Base-by-base conservation (phyloP, 2,329 filamentous ascomycete genomes). In the Chaetomium sp. region DNA sequence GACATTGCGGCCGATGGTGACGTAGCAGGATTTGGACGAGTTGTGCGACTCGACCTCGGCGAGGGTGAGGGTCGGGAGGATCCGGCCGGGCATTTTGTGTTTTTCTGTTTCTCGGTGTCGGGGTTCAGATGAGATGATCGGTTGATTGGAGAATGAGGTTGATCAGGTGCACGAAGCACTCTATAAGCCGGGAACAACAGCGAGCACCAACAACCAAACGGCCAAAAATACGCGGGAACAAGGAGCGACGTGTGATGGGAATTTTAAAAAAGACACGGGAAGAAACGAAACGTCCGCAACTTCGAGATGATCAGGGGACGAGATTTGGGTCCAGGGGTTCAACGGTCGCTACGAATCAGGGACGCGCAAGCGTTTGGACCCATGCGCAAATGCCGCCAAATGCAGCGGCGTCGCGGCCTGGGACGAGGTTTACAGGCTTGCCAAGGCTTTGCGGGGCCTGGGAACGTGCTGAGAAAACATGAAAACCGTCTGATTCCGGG, bases 1-100 rank as follows among this genome's bases (percentile, higher is more conserved):
- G 64, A 99, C 92, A 65, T 92, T 95, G 56, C 81, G 80, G 60
- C 90, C 91, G 53, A 96, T 79, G 3, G 89, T 94, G 64, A 99
- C 91, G 77, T 91, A 99, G 77, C 92, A 97, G 49, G 90, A 95
- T 68, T 90, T 82, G 49, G 76, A 75, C 47, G 82, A 86, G 70
- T 88, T 92, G 72, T 95, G 91, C 64, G 84, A 77, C 71, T 86
- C 84, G 67, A 99, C 85, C 70, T 99, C 89, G 63, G 86, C 82
- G 64, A 79, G 79, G 49, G 89, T 86, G 68, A 97, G 86, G 34
- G 87, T 92, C 55, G 92, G 92, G 49, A 97, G 83, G 49, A 84
- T 91, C 69, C 82, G 82, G 66, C 84, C 84, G 64, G 91, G 88
- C 89, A 95, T 96, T 40, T 61, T 63, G 55, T 53, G 40, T 14